These are phyloP conservation scores for Eruca vesicaria DNA, from an alignment of 441 rosid species.

Conservation along the genomic window DNA sequence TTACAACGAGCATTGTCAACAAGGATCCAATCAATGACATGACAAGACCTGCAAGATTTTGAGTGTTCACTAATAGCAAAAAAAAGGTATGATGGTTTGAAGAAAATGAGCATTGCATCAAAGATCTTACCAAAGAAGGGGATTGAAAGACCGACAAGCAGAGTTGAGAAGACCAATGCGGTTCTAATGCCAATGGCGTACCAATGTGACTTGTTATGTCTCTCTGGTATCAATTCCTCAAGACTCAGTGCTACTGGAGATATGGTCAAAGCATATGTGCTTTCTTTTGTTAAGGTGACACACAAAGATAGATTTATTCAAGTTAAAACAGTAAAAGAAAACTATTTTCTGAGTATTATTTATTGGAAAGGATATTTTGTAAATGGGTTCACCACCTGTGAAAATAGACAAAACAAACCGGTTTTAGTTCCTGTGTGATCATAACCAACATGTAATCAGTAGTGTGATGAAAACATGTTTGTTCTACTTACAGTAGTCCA, in stretches of 20 bases:
- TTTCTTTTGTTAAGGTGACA: conserved; percentile 53
- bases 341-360: not conserved
- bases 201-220: conserved; percentile 40
- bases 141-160: conserved; percentile 62
- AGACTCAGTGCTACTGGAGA: conserved; percentile 72
- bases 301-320: not conserved
- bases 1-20: conserved; percentile 92
- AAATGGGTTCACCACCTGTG: conserved; percentile 22
- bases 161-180: conserved; percentile 56
- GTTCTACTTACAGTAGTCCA: conserved; percentile 67
- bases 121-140: conserved; percentile 67
- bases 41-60: conserved; percentile 63
- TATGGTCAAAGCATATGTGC: conserved; percentile 71
- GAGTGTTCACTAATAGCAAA: not conserved
- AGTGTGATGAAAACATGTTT: not conserved
- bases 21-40: conserved; percentile 94
- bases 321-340: conserved; percentile 7
- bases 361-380: conserved; percentile 21
- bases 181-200: conserved; percentile 67
- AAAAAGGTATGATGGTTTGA: not conserved
- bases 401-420: not conserved
- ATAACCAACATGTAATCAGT: not conserved
- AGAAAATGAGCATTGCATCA: not conserved
- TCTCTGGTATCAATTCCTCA: conserved; percentile 72
- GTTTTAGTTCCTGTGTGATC: not conserved